A percentile compares a stretch with the other conserved stretches of the same genome.
phyloP scores from a whole-genome alignment of 495 filamentous ascomycete species.

The Penicillium daleae region DNA sequence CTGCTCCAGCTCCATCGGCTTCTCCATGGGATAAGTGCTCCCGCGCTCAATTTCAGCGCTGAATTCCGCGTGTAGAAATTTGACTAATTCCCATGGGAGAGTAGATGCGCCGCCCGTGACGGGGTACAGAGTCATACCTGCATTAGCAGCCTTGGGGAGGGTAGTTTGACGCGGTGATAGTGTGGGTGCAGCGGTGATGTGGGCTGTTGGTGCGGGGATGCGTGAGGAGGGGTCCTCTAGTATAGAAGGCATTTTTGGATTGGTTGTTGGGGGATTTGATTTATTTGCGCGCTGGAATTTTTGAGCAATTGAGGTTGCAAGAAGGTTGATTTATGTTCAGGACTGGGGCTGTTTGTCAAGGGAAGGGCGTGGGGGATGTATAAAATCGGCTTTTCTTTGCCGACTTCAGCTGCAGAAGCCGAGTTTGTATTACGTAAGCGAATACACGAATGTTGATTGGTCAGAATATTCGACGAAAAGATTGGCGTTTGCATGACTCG shows the following conservation, averaged over 20 bases:
- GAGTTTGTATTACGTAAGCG: neutral
- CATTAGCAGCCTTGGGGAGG: constrained; percentile 70
- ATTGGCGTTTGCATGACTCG: too few species aligned
- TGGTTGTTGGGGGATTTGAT: neutral
- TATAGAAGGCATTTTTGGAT: constrained; percentile 52
- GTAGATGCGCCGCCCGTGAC: constrained; percentile 67
- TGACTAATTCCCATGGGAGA: constrained; percentile 54
- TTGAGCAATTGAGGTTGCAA: too few species aligned
- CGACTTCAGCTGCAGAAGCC: neutral
- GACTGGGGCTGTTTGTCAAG: constrained; percentile 3
- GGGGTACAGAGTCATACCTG: constrained; percentile 81
- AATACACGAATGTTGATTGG: neutral
- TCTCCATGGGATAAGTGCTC: constrained; percentile 91
- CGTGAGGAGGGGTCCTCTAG: constrained; percentile 74
- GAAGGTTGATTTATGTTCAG: neutral
- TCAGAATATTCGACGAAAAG: neutral
- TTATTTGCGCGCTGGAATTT: too few species aligned
- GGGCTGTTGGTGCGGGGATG: constrained; percentile 57
- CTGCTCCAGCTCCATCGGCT: constrained; percentile 66
- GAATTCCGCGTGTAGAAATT: constrained; percentile 79
- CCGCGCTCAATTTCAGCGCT: constrained; percentile 89
- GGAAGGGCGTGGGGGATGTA: constrained; percentile 8
- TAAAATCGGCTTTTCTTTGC: too few species aligned
- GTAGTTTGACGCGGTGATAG: constrained; percentile 77
- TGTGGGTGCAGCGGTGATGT: constrained; percentile 56